phyloP scores from a whole-genome alignment of 1,139 yeast genomes.

The Kodamaea sp. region DNA sequence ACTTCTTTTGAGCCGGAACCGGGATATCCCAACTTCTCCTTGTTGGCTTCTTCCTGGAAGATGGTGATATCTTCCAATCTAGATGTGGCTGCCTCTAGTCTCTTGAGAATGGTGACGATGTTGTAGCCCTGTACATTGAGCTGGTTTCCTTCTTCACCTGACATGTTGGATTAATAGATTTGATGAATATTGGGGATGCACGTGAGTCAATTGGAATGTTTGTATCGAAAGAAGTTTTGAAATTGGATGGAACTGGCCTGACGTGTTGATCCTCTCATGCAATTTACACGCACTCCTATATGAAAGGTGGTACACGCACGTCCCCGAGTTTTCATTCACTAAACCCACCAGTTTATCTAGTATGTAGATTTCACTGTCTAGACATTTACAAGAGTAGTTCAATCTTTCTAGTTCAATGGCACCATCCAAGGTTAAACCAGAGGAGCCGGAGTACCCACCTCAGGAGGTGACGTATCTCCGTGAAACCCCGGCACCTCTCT shows the following conservation, averaged over 20 bases:
- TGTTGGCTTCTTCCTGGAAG: conserved; percentile 60
- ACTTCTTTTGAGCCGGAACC: background rate
- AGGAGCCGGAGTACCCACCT: conserved; percentile 42
- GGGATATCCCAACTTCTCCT: conserved; percentile 7
- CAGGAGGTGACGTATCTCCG: conserved; percentile 51
- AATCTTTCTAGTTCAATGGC: too few relatives aligned
- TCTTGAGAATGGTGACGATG: conserved; percentile 74
- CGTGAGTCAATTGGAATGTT: too few relatives aligned
- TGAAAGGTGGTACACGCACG: too few relatives aligned
- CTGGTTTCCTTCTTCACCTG: conserved; percentile 48
- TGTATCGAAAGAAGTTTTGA: too few relatives aligned
- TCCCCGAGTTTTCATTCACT: too few relatives aligned
- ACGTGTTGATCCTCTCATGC: too few relatives aligned
- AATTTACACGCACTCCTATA: too few relatives aligned
- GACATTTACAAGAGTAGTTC: too few relatives aligned
- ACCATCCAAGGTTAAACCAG: conserved; percentile 21
- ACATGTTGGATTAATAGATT: conserved; percentile 15
- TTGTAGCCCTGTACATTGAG: conserved; percentile 77
- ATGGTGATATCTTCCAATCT: conserved; percentile 87
- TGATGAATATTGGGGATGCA: too few relatives aligned
- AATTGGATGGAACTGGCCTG: too few relatives aligned
- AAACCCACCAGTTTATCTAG: too few relatives aligned
- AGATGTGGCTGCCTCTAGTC: conserved; percentile 92
- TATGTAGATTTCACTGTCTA: too few relatives aligned
- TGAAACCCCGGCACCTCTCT: conserved; percentile 41